Evolutionary conservation across 352 stramenopile genomes (phyloP), one percentile per base, ranked within the genome.

Genomic region (Phytophthora idaei): DNA sequence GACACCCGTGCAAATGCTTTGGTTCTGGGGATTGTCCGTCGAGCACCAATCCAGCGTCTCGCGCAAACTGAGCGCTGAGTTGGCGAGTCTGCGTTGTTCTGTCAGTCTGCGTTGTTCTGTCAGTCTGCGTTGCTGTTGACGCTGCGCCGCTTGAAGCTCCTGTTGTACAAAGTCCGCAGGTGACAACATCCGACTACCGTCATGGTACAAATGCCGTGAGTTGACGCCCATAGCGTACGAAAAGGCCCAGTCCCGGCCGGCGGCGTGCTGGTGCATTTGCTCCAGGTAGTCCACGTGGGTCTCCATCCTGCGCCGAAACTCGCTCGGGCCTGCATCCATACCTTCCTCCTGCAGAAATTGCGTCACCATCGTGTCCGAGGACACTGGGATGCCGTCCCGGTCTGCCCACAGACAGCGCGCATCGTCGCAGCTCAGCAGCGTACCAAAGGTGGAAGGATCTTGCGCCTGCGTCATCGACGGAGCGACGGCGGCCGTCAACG

Each of bases 1-100:
- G 48, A 95, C 69, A 10, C 67, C 66, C 2, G 83, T 89, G 45
- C 87, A 95, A 51, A 93, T 81, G 59, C 82, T 93, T 36, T 72
- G 67, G 41, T 82, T 76, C 45, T 73, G 57, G 14, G 81, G 62
- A 60, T 93, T 95, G 67, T 95, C 74, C 11, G 60, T 79, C 28
- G 83, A 81, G 64, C 87, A 95, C 87, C 87, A 95, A 55, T 95
- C 74, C 32, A 95, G 55, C 46, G 80, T 73, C 45, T 68, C 28
- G 14, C 69, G 81, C 9, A 69, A 65, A 76, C 39, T 27, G 32
- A 66, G 37, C 55, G 81, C 67, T 17, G 61, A 61, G 28, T 74
- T 67, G 17, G 56, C 14, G 11, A 70, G 55, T 59, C 42, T 42
- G 31, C 64, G 67, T 2, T 44, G 42, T 5, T 69, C 49, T 4